Evolutionary conservation across 1,284 basidiomycete species (phyloP), one percentile per base, ranked within the genome.

Genomic region (Cystobasidium pallidum): DNA sequence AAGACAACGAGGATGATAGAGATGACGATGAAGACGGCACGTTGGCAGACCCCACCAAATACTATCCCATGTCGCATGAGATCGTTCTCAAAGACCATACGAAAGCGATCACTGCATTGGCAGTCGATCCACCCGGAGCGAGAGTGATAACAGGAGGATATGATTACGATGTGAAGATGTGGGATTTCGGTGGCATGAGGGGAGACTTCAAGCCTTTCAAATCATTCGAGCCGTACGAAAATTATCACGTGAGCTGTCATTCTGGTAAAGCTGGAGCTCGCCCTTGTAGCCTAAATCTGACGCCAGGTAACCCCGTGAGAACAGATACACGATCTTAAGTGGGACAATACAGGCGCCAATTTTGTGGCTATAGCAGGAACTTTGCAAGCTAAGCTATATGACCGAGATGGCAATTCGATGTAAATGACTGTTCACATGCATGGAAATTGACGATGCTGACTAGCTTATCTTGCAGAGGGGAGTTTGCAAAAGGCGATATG

Each of bases 151-250:
- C 92, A 1, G 96, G 96, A 11, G 91, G 91, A 19, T 90, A 97
- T 81, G 96, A 99, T 82, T 98, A 98, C 79, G 92, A 95, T 81
- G 89, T 91, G 82, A 98, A 98, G 82, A 82, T 99, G 65, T 99
- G 94, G 94, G 96, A 99, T 82, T 99, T 99, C 82, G 96, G 95
- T 78, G 96, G 96, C 7, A 99, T 99, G 95, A 90, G 91, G 78
- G 83, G 85, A 75, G 76, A 81, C 3, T 86, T 90, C 81, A 91
- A 91, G 80, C 94, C 96, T 17, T 99, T 99, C 86, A 91, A 93
- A 82, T 91, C 87, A 75, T 98, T 91, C 86, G 94, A 99, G 81
- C 91, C 94, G 72, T 88, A 90, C 72, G 93, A 91, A 73, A 91
- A 88, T 76, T 97, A 99, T 82, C 89, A 94, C 83, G 92, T 94